Base-by-base conservation (phyloP, 345 rosid genomes). In the Populus nigra region DNA sequence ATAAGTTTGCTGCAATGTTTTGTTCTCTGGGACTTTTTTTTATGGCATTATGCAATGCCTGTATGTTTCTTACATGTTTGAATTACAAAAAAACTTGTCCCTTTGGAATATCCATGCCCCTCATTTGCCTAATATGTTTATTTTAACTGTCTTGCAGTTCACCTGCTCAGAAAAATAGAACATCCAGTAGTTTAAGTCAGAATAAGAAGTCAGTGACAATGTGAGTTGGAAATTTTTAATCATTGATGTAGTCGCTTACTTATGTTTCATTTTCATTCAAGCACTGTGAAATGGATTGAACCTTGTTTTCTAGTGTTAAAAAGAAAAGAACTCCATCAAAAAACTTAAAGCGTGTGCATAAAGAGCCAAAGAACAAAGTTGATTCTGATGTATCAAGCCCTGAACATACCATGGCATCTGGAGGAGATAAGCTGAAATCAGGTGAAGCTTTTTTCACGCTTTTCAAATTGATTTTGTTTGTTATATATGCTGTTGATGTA, bases 321-420 rank as follows among this genome's bases (percentile, higher is more conserved):
- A 88, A 91, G 66, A 91, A 88, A 90, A 89, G 97, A 88, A 96
- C 95, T 65, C 96, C 97, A 49, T 93, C 88, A 91, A 93, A 89
- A 80, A 83, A 81, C 79, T 23, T 81, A 29, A 91, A 80, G 81
- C 86, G 29, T 31, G 49, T 68, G 59, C 79, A 76, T 61, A 83
- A 83, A 82, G 88, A 85, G 67, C 77, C 76, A 7, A 88, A 88
- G 75, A 80, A 83, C 38, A 81, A 80, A 79, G 89, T 74, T 81
- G 85, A 83, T 66, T 63, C 90, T 74, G 90, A 85, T 75, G 70
- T 77, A 79, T 89, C 90, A 77, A 83, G 80, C 47, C 82, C 80
- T 76, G 86, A 87, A 72, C 63, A 80, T 63, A 59, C 78, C 16
- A 22, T 75, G 65, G 77, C 70, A 33, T 81, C 77, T 50, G 71